Base-by-base conservation (phyloP, 2,329 filamentous ascomycete species). In the Zasmidium angulare region DNA sequence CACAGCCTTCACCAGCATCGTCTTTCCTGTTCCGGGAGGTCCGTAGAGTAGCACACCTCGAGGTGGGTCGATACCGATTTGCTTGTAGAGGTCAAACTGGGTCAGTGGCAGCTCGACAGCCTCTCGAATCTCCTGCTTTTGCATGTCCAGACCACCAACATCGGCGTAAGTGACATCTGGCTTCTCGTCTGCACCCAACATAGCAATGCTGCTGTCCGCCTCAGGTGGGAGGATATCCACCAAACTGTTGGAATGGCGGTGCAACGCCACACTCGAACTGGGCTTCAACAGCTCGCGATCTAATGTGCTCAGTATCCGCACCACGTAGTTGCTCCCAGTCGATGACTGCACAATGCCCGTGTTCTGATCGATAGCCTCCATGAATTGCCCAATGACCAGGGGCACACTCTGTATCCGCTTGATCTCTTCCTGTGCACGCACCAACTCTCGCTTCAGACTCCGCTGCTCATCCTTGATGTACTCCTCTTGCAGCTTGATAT, bases 401-500 rank as follows among this genome's bases (percentile, higher is more conserved):
- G 95, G 95, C 56, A 99, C 95, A 76, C 92, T 97, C 81, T 99
- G 95, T 76, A 99, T 99, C 67, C 95, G 88, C 83, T 99, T 99
- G 81, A 99, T 99, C 81, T 99, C 95, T 77, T 99, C 95, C 76
- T 99, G 95, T 69, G 95, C 95, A 69, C 95, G 88, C 56, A 99
- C 93, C 53, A 99, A 85, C 82, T 99, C 95, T 69, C 95, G 87
- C 84, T 99, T 99, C 76, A 99, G 79, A 79, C 92, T 97, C 81
- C 91, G 88, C 81, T 99, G 95, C 83, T 99, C 95, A 86, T 99
- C 95, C 82, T 99, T 99, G 86, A 99, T 99, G 79, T 99, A 99
- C 77, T 99, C 95, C 79, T 99, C 95, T 80, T 99, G 95, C 70
- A 99, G 84, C 78, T 97, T 91, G 75, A 98, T 96, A 69, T 84